Evolutionary conservation across 176 grass and related monocot genomes (phyloP).

Genomic region (Pharus latifolius): DNA sequence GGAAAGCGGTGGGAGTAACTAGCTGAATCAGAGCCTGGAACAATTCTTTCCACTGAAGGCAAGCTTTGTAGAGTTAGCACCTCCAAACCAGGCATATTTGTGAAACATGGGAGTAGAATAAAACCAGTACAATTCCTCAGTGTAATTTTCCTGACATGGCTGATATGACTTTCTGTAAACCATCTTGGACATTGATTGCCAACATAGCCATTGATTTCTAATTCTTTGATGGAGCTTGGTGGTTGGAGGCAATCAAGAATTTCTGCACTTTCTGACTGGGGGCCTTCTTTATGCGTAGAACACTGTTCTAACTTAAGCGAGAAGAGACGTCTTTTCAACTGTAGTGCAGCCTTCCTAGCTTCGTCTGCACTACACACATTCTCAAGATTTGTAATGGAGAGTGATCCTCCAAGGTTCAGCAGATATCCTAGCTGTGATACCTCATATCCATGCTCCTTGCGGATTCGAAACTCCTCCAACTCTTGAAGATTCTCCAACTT

Average conservation of each 20-base stretch:
- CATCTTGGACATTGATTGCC: slow-evolving; percentile 1
- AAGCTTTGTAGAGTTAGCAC: neutral
- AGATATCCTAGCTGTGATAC: neutral
- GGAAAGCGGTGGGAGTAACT: neutral
- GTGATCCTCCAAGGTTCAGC: neutral
- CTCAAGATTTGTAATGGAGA: slow-evolving; percentile 14
- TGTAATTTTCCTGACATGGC: neutral
- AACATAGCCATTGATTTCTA: slow-evolving; percentile 1
- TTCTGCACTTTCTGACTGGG: neutral
- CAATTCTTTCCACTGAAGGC: neutral
- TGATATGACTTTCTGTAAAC: neutral
- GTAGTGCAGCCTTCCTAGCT: neutral
- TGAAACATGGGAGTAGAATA: neutral
- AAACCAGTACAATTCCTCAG: neutral
- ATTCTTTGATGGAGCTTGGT: neutral
- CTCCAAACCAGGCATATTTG: neutral
- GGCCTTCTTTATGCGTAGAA: neutral
- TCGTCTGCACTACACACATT: neutral
- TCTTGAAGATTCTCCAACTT: neutral
- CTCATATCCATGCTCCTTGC: neutral
- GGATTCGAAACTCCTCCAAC: neutral
- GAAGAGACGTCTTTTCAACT: neutral
- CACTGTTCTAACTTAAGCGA: slow-evolving; percentile 3
- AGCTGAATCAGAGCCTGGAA: neutral
- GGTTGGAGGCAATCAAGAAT: slow-evolving; percentile 6